Evolutionary conservation across 225 moss, liverwort and hornwort genomes (phyloP).

Genomic region (Physcomitrium patens): DNA sequence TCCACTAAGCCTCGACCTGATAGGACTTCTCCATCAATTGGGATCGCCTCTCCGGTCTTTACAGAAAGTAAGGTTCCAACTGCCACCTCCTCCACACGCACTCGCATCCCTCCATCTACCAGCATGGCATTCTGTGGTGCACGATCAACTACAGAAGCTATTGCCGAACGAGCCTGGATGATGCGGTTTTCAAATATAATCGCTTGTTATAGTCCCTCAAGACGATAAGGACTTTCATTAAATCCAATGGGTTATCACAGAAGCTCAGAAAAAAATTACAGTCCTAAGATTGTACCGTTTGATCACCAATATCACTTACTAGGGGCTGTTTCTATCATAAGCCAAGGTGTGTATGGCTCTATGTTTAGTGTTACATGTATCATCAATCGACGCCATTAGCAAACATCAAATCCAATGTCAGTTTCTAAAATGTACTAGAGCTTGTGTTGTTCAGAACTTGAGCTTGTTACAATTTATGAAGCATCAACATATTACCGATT

Average conservation of each 20-base stretch:
- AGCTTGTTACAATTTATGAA: neutral
- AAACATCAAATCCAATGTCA: neutral
- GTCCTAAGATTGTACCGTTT: slow-evolving; percentile 5
- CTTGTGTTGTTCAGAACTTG: neutral
- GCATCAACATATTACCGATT: neutral
- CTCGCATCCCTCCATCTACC: slow-evolving; percentile 61
- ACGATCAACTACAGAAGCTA: slow-evolving; percentile 82
- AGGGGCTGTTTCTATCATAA: slow-evolving; percentile 8
- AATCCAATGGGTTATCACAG: neutral
- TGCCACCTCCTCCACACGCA: slow-evolving; percentile 81
- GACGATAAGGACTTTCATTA: neutral
- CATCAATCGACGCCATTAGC: slow-evolving; percentile 5
- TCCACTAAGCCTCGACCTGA: slow-evolving; percentile 90
- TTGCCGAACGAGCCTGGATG: slow-evolving; percentile 78
- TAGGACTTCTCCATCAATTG: slow-evolving; percentile 89
- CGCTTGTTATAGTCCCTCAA: neutral
- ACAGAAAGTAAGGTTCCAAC: slow-evolving; percentile 85
- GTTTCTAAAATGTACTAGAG: neutral
- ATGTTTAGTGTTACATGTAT: neutral
- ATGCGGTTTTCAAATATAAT: slow-evolving; percentile 4
- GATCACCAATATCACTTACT: neutral
- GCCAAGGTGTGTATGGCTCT: neutral
- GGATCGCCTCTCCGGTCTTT: slow-evolving; percentile 87
- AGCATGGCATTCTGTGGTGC: slow-evolving; percentile 88
- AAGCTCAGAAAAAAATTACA: slow-evolving; percentile 17